phyloP scores from a whole-genome alignment of 2,329 filamentous ascomycete species.

The Bipolaris victoriae region DNA sequence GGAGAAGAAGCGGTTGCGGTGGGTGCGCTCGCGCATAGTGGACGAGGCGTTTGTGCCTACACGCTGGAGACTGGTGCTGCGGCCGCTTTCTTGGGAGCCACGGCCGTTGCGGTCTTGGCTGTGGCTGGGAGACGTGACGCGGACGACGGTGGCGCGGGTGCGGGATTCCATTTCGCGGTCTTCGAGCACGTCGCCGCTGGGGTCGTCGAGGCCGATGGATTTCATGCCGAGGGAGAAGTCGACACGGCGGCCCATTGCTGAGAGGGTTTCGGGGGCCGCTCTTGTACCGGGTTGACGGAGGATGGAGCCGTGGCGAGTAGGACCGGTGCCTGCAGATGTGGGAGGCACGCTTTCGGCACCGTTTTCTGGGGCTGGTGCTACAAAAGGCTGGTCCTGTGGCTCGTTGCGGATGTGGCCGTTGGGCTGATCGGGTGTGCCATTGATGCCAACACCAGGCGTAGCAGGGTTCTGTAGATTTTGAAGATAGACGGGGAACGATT shows the following conservation, averaged over 20 bases:
- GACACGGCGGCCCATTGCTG: slow-evolving; percentile 66
- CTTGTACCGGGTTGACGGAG: slow-evolving; percentile 59
- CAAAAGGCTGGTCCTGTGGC: slow-evolving; percentile 52
- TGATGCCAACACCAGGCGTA: slow-evolving; percentile 51
- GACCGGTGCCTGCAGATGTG: slow-evolving; percentile 5
- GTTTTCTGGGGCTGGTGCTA: slow-evolving; percentile 41
- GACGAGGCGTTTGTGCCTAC: slow-evolving; percentile 44
- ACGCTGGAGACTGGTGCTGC: slow-evolving; percentile 43
- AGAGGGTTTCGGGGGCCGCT: slow-evolving; percentile 62
- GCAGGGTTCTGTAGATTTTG: slow-evolving; percentile 57
- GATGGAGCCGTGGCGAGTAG: slow-evolving; percentile 57
- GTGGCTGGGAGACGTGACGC: slow-evolving; percentile 49
- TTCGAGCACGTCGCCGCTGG: slow-evolving; percentile 70
- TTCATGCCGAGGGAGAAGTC: slow-evolving; percentile 75
- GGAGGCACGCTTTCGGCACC: slow-evolving; percentile 8
- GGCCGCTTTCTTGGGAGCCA: slow-evolving; percentile 42
- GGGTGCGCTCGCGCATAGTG: slow-evolving; percentile 49
- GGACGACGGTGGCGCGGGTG: slow-evolving; percentile 48
- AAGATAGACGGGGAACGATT: slow-evolving; percentile 71
- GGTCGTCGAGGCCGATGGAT: slow-evolving; percentile 62
- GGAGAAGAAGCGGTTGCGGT: slow-evolving; percentile 68
- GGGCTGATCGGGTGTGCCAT: slow-evolving; percentile 55
- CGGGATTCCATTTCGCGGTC: slow-evolving; percentile 53
- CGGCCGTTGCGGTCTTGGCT: slow-evolving; percentile 31
- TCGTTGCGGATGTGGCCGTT: slow-evolving; percentile 46